Conservation (phyloP, 2,329 filamentous ascomycete genomes). For the Talaromyces rugulosus region DNA sequence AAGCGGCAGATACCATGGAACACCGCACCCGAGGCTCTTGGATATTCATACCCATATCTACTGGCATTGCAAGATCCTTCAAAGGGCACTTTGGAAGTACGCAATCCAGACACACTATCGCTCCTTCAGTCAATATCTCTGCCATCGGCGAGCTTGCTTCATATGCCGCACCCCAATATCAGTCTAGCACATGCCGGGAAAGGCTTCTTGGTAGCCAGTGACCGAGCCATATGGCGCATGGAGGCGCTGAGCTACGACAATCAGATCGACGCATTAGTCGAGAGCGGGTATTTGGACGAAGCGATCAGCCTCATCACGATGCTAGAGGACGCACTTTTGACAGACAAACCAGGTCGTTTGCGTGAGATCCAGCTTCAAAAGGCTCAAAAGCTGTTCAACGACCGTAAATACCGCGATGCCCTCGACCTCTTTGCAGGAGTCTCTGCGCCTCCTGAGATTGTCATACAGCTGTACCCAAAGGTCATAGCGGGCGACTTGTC, state of each 20-base stretch:
- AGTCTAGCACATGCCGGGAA: constrained; percentile 96
- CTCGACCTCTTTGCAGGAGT: constrained; percentile 91
- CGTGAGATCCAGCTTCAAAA: constrained; percentile 89
- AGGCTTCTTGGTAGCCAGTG: constrained; percentile 88
- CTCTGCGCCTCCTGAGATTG: constrained; percentile 80
- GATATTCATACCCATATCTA: constrained; percentile 95
- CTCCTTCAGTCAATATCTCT: constrained; percentile 80
- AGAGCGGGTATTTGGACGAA: constrained; percentile 74
- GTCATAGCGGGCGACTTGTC: constrained; percentile 80
- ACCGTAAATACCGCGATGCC: constrained; percentile 77
- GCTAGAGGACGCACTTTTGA: constrained; percentile 86
- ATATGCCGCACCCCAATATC: constrained; percentile 88
- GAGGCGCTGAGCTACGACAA: constrained; percentile 84
- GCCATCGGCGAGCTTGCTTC: constrained; percentile 75
- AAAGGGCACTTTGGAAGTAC: constrained; percentile 81
- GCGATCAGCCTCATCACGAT: constrained; percentile 83
- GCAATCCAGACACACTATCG: constrained; percentile 89
- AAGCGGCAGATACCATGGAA: constrained; percentile 91
- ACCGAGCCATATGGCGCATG: constrained; percentile 94
- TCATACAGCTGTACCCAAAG: constrained; percentile 78
- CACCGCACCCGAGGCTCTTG: constrained; percentile 79
- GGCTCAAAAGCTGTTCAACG: constrained; percentile 75
- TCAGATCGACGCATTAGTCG: constrained; percentile 78
- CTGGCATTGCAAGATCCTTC: constrained; percentile 77
- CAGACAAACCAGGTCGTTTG: constrained; percentile 74